Base-by-base conservation (phyloP, 306 rosid species). In the Rosa chinensis region DNA sequence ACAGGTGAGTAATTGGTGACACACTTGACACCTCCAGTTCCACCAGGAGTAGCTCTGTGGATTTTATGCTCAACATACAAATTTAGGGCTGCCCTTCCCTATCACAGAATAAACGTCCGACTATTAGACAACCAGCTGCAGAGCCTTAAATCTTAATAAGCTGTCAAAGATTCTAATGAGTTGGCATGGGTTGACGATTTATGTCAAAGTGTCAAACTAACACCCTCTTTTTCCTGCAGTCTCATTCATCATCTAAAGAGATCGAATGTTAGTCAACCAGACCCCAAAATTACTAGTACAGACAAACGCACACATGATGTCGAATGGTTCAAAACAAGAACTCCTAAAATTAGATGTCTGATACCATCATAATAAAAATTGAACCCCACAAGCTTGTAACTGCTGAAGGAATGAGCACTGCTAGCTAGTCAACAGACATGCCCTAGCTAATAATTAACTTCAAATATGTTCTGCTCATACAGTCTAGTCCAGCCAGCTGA, bases 21-120 rank as follows among this genome's bases (percentile, higher is more conserved):
- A 73, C 89, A 79, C 85, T 91, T 89, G 77, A 91, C 70, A 55
- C 86, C 86, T 74, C 93, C 93, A 44, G 97, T 89, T 80, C 97
- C 93, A 56, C 89, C 91, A 35, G 84, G 77, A 80, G 84, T 77
- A 47, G 93, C 89, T 64, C 92, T 70, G 49, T 81, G 81, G 3
- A 83, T 14, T 61, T 81, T 81, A 28, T 89, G 85, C 75, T 88
- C 90, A 0, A 89, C 84, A 17, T 76, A 70, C 25, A 88, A 80
- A 82, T 91, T 80, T 23, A 89, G 39, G 17, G 77, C 67, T 11
- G 42, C 37, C 49, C 66, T 52, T 67, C 82, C 90, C 91, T 90
- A 35, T 52, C 18, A 72, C n/a, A 14, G 11, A 66, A 66, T 7
- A 66, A 66, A 66, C 47, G 1, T 18, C 2, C 45, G 0, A 35